Conservation (phyloP, 169 alveolate species). For the Cryptosporidium canis region DNA sequence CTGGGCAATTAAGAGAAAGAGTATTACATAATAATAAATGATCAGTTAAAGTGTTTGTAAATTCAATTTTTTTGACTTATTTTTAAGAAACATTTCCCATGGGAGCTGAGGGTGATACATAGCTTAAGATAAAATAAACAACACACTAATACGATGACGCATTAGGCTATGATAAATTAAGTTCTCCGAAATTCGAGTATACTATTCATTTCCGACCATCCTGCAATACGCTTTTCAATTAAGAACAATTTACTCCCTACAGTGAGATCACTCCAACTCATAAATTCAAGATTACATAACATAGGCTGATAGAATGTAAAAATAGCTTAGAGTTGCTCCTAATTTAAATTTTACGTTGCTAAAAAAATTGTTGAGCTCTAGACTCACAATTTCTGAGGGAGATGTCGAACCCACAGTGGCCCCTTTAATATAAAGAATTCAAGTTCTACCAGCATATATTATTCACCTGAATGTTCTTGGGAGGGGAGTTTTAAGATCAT, state of each 20-base stretch:
- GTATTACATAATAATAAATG: neutral
- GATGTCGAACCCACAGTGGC: neutral
- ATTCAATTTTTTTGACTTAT: neutral
- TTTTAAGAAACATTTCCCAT: neutral
- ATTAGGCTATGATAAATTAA: slow-evolving; percentile 10
- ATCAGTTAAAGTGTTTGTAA: neutral
- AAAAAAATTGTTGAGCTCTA: neutral
- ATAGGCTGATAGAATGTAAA: neutral
- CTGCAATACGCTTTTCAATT: neutral
- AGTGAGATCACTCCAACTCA: neutral
- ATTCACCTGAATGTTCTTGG: slow-evolving; percentile 24
- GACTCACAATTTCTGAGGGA: neutral
- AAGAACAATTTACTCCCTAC: neutral
- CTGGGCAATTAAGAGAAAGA: slow-evolving; percentile 50
- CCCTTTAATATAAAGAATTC: neutral
- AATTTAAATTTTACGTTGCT: slow-evolving; percentile 11
- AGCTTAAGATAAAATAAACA: neutral
- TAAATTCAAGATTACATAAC: neutral
- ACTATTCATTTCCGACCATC: neutral
- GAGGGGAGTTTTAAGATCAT: slow-evolving; percentile 51
- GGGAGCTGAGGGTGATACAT: neutral
- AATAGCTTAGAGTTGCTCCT: slow-evolving; percentile 29
- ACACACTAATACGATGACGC: neutral
- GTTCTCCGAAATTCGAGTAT: neutral
- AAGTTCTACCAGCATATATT: neutral